A percentile compares a stretch with the other conserved stretches of the same genome.
phyloP scores from a whole-genome alignment of 805 yeast genomes.

The Ogataea pilisensis region DNA sequence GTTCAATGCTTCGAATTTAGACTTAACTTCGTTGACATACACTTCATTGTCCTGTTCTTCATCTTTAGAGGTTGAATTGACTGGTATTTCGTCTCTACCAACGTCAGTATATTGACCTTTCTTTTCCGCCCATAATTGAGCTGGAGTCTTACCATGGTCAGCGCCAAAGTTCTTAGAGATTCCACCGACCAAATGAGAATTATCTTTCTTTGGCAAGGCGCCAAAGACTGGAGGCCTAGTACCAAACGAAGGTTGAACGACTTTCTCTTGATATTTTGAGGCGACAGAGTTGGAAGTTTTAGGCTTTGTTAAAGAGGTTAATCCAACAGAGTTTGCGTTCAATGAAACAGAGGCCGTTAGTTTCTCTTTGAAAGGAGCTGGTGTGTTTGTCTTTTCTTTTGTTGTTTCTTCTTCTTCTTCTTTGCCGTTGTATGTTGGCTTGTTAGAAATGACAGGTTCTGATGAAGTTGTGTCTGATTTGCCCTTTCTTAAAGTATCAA shows the following conservation, averaged over 20 bases:
- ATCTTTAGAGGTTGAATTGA: conserved; percentile 21
- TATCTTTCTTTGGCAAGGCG: conserved; percentile 31
- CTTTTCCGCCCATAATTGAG: conserved; percentile 93
- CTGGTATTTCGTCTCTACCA: conserved; percentile 29
- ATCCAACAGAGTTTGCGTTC: conserved; percentile 39
- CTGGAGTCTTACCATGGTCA: conserved; percentile 83
- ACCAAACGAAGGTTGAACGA: conserved; percentile 34
- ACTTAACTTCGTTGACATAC: conserved; percentile 30
- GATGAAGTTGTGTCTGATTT: conserved; percentile 41
- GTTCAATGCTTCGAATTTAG: conserved; percentile 28
- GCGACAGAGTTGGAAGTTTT: conserved; percentile 48
- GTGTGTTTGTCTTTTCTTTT: conserved; percentile 36
- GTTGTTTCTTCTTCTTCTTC: conserved; percentile 45
- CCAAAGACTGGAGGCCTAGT: conserved; percentile 30
- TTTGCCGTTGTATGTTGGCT: conserved; percentile 22
- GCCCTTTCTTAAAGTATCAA: conserved; percentile 48
- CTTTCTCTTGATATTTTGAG: conserved; percentile 39
- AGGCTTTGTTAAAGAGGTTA: conserved; percentile 62
- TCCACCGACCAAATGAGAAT: conserved; percentile 52
- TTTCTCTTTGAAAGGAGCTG: conserved; percentile 47
- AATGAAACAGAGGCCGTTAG: conserved; percentile 27
- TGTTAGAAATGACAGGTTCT: conserved; percentile 19
- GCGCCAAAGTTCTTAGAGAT: conserved; percentile 58
- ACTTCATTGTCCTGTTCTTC: conserved; percentile 27
- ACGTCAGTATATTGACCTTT: conserved; percentile 60